Evolutionary conservation across 2,329 filamentous ascomycete species (phyloP).

Genomic region (Alternaria triticimaculans): DNA sequence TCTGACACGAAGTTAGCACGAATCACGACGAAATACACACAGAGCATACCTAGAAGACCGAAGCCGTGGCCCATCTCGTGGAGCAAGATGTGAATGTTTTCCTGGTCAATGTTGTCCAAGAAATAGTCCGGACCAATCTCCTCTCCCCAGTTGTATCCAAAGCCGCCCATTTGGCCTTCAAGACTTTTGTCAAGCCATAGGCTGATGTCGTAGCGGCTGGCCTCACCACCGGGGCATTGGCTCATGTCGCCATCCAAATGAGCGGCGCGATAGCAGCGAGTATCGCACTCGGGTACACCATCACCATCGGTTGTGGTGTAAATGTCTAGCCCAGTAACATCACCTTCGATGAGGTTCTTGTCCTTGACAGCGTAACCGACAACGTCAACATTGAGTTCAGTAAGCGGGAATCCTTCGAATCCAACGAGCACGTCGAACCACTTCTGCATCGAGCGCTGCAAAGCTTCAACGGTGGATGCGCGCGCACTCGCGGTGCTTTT

Average conservation of each 20-base stretch:
- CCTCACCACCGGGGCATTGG: slow-evolving; percentile 49
- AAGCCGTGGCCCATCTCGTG: slow-evolving; percentile 56
- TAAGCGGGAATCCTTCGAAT: slow-evolving; percentile 55
- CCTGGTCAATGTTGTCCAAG: slow-evolving; percentile 45
- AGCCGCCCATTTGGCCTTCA: slow-evolving; percentile 45
- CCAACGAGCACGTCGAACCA: slow-evolving; percentile 56
- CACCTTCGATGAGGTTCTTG: slow-evolving; percentile 46
- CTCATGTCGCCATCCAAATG: slow-evolving; percentile 53
- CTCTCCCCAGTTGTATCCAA: slow-evolving; percentile 58
- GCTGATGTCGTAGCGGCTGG: slow-evolving; percentile 48
- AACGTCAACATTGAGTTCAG: slow-evolving; percentile 49
- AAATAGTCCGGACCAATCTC: slow-evolving; percentile 54
- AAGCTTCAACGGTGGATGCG: slow-evolving; percentile 43
- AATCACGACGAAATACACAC: background rate
- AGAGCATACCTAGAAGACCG: slow-evolving; percentile 38
- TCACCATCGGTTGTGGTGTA: slow-evolving; percentile 52
- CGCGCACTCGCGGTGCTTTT: slow-evolving; percentile 51
- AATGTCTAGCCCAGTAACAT: slow-evolving; percentile 46
- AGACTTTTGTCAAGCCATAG: slow-evolving; percentile 58
- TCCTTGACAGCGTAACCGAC: slow-evolving; percentile 55
- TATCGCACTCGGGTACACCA: slow-evolving; percentile 53
- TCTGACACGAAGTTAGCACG: slow-evolving; percentile 21
- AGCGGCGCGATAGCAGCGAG: slow-evolving; percentile 53
- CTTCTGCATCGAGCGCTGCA: slow-evolving; percentile 48
- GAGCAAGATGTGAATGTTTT: slow-evolving; percentile 54